These are phyloP conservation scores for Poa annua DNA, from an alignment of 176 grass and related monocot genomes.

Conservation along the genomic window DNA sequence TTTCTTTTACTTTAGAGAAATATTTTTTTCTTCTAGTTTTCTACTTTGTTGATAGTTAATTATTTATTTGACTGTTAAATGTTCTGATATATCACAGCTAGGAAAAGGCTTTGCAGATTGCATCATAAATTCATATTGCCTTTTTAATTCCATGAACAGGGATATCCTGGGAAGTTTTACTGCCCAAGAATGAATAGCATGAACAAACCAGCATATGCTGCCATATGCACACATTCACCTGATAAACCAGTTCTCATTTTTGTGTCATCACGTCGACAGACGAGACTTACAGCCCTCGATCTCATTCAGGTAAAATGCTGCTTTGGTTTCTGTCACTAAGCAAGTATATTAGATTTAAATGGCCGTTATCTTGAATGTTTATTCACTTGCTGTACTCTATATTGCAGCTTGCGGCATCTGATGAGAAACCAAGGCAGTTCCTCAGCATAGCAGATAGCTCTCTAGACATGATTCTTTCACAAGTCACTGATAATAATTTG, in stretches of 20 bases:
- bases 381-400: constrained; percentile 35
- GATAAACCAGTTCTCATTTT: constrained; percentile 97
- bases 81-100: constrained; percentile 35
- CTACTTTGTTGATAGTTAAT: constrained; percentile 8
- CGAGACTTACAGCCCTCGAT: constrained; percentile 98
- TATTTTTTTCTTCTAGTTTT: not conserved
- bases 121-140: constrained; percentile 39
- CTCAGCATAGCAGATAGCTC: constrained; percentile 77
- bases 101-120: constrained; percentile 38
- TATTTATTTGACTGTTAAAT: constrained; percentile 33
- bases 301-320: constrained; percentile 80
- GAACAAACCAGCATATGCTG: constrained; percentile 99
- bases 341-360: constrained; percentile 6
- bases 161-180: constrained; percentile 98
- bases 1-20: constrained; percentile 1
- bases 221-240: constrained; percentile 97
- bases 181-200: constrained; percentile 99
- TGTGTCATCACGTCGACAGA: constrained; percentile 96
- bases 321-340: constrained; percentile 38
- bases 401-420: constrained; percentile 82
- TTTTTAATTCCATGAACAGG: constrained; percentile 57
- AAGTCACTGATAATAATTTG: constrained; percentile 91
- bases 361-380: constrained; percentile 32
- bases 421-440: constrained; percentile 96
- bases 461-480: constrained; percentile 95